Evolutionary conservation across 2,329 filamentous ascomycete species (phyloP).

Genomic region (Cordyceps fumosorosea): DNA sequence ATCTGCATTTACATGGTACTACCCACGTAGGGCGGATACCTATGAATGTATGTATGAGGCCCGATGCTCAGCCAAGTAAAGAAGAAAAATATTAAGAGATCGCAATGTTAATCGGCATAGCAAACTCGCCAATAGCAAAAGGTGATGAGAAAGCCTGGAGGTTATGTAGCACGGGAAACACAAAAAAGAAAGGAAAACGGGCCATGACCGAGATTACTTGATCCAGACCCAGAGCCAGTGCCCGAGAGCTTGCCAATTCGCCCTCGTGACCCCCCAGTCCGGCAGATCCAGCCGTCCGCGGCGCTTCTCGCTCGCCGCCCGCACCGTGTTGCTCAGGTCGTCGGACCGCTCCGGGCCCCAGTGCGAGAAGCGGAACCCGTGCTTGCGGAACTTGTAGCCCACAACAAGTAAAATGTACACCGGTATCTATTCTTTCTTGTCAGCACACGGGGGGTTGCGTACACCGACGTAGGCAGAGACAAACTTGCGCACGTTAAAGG

Average conservation of each 20-base stretch:
- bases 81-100: background rate
- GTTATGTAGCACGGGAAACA: background rate
- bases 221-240: conserved; percentile 33
- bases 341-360: conserved; percentile 31
- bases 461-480: conserved; percentile 34
- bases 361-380: conserved; percentile 25
- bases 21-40: too few relatives aligned
- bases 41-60: too few relatives aligned
- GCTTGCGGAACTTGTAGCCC: conserved; percentile 31
- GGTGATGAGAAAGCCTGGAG: background rate
- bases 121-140: background rate
- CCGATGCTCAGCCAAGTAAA: background rate
- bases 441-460: conserved; percentile 16
- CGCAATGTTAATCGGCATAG: background rate
- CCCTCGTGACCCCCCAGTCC: conserved; percentile 26
- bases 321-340: conserved; percentile 30
- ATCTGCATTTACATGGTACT: too few relatives aligned
- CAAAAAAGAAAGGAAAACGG: background rate
- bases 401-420: conserved; percentile 31
- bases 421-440: conserved; percentile 22
- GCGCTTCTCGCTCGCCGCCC: conserved; percentile 25
- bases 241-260: conserved; percentile 24
- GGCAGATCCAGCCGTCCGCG: conserved; percentile 31
- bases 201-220: conserved; percentile 19
- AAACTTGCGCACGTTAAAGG: conserved; percentile 30